These are phyloP conservation scores for Oidium heveae DNA, from an alignment of 2,329 filamentous ascomycete genomes.

Conservation along the genomic window DNA sequence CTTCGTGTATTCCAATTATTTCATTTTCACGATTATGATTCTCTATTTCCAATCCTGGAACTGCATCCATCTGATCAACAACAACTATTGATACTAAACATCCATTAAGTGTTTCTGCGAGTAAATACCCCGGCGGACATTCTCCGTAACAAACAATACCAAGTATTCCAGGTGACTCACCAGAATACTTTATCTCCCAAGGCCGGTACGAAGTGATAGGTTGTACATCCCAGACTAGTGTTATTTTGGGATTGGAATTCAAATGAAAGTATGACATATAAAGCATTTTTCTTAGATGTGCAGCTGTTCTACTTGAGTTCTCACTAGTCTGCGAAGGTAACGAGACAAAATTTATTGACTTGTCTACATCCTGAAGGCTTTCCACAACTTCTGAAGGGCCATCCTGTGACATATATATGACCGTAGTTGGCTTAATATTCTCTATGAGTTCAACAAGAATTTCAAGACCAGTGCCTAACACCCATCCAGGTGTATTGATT, in stretches of 20 bases:
- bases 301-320: slow-evolving; percentile 29
- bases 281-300: slow-evolving; percentile 48
- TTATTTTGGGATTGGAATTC: slow-evolving; percentile 6
- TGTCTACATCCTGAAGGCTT: slow-evolving; percentile 19
- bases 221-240: slow-evolving; percentile 21
- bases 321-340: slow-evolving; percentile 35
- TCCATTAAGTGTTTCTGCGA: slow-evolving; percentile 43
- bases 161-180: slow-evolving; percentile 25
- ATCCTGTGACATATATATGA: slow-evolving; percentile 43
- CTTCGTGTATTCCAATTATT: slow-evolving; percentile 3
- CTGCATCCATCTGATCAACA: slow-evolving; percentile 27
- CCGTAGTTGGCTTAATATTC: slow-evolving; percentile 28
- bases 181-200: slow-evolving; percentile 34
- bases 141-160: slow-evolving; percentile 45
- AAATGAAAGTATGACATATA: slow-evolving; percentile 58
- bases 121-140: slow-evolving; percentile 28
- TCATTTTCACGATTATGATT: neutral
- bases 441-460: slow-evolving; percentile 32
- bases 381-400: slow-evolving; percentile 32
- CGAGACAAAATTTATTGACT: slow-evolving; percentile 19
- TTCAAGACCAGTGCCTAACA: slow-evolving; percentile 43
- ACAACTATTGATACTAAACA: slow-evolving; percentile 40
- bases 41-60: slow-evolving; percentile 13
- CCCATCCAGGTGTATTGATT: slow-evolving; percentile 53
- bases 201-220: slow-evolving; percentile 32